A percentile compares a stretch with the other conserved stretches of the same genome.
phyloP scores from a whole-genome alignment of 352 stramenopile genomes.

The Plasmopara halstedii region DNA sequence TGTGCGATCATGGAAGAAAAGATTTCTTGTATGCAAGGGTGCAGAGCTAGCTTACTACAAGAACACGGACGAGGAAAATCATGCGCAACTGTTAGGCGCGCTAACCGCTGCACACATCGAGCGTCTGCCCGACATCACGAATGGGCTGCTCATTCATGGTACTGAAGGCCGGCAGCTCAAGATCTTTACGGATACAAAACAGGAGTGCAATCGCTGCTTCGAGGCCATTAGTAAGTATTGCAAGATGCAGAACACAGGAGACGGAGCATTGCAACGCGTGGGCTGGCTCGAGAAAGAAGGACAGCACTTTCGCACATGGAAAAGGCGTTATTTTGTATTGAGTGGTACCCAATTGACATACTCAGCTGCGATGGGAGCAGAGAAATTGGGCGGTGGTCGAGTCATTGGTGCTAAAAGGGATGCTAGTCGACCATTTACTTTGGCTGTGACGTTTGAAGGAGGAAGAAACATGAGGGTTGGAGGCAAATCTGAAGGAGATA shows the following conservation, averaged over 20 bases:
- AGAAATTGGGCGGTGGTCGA: conserved; percentile 38
- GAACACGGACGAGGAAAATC: conserved; percentile 52
- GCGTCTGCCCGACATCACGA: conserved; percentile 56
- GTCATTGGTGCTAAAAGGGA: conserved; percentile 54
- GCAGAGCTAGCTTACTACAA: conserved; percentile 79
- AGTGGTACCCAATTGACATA: conserved; percentile 59
- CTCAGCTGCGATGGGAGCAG: conserved; percentile 38
- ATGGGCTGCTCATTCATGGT: conserved; percentile 57
- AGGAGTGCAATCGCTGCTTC: conserved; percentile 65
- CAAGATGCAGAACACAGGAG: conserved; percentile 23
- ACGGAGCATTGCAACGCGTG: conserved; percentile 22
- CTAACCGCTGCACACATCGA: conserved; percentile 67
- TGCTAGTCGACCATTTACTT: conserved; percentile 46
- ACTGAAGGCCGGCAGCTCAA: conserved; percentile 65
- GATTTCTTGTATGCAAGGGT: conserved; percentile 72
- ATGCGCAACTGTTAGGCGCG: conserved; percentile 57
- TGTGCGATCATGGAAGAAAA: conserved; percentile 80
- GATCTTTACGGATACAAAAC: conserved; percentile 72
- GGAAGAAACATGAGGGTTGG: conserved; percentile 60
- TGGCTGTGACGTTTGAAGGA: conserved; percentile 55
- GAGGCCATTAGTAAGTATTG: conserved; percentile 50
- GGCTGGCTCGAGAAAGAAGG: conserved; percentile 73
- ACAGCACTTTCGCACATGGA: conserved; percentile 59
- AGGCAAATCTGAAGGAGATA: conserved; percentile 52
- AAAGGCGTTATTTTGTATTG: conserved; percentile 67